Base-by-base conservation (phyloP, 768 basidiomycete species). In the Boletus fagicola region DNA sequence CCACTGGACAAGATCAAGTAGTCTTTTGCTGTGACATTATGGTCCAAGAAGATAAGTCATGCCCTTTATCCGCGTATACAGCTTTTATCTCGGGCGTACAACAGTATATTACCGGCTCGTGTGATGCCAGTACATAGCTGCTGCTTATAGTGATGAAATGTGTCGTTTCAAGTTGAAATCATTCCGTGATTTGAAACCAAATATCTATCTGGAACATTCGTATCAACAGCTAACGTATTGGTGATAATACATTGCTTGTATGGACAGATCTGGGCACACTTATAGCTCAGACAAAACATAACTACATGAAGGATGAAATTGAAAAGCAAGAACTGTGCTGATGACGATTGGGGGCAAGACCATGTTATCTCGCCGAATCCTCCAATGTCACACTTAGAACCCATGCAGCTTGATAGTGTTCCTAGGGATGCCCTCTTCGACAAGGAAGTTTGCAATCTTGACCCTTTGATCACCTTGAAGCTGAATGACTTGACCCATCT, bases 1-100 rank as follows among this genome's bases (percentile, higher is more conserved):
- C 94, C 95, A 18, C 75, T 98, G 59, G 95, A 97, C 76, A 95
- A 95, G 77, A 94, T 97, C 80, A 96, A 95, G 75, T 96, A 80
- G 57, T 42, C 24, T 9, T 45, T 28, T 28, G 16, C 45, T 10
- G 22, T 30, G 46, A 24, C 38, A 24, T 28, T 2, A 13, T 46
- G 26, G 26, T 39, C 31, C 50, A 36, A 44, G 49, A 59, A 64
- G 61, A 59, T 62, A 62, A 60, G 68, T 60, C 53, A 45, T 56
- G 58, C 47, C 36, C 53, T 59, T 56, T 50, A 33, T 51, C 43
- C 39, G 22, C 53, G 13, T 46, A 51, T 15, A 7, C 20, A 43
- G 51, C n/a, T 60, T 58, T 69, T 42, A 58, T 61, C 38, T 44
- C 35, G 54, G 52, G 46, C 22, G n/a, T 38, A 52, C 20, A 44